A percentile compares a stretch with the other conserved stretches of the same genome.
Evolutionary conservation across 352 stramenopile species (phyloP).

Genomic region (Pythium oligandrum): DNA sequence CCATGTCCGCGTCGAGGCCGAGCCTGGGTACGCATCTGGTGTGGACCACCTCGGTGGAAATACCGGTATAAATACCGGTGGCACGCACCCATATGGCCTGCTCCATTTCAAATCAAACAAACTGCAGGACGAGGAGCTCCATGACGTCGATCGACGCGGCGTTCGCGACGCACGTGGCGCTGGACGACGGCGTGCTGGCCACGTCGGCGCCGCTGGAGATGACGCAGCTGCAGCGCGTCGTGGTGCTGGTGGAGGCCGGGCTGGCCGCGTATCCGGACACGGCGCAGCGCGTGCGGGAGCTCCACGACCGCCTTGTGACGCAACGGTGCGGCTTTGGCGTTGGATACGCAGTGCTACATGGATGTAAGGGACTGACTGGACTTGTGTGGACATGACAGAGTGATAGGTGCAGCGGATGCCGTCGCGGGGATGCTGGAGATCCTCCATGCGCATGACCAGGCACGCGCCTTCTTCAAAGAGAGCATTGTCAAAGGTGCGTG

Average conservation of each 20-base stretch:
- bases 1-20: too few relatives aligned
- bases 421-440: conserved; percentile 43
- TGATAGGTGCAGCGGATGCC: conserved; percentile 37
- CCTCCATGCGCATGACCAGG: conserved; percentile 33
- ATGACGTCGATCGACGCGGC: conserved; percentile 17
- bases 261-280: conserved; percentile 31
- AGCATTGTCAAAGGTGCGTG: conserved; percentile 47
- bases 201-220: conserved; percentile 53
- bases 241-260: conserved; percentile 43
- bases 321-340: conserved; percentile 34
- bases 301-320: conserved; percentile 45
- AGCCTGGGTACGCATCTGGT: too few relatives aligned
- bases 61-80: too few relatives aligned
- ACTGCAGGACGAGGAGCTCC: too few relatives aligned
- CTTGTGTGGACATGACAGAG: conserved; percentile 15
- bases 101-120: too few relatives aligned
- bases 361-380: not conserved
- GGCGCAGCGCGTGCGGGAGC: conserved; percentile 32
- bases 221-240: conserved; percentile 36
- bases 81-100: too few relatives aligned
- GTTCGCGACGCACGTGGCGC: conserved; percentile 60
- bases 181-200: conserved; percentile 60
- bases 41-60: too few relatives aligned
- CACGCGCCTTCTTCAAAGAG: conserved; percentile 57
- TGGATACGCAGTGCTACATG: not conserved